Conservation (phyloP, 1,139 yeast genomes). For the Geotrichum bryndzae region DNA sequence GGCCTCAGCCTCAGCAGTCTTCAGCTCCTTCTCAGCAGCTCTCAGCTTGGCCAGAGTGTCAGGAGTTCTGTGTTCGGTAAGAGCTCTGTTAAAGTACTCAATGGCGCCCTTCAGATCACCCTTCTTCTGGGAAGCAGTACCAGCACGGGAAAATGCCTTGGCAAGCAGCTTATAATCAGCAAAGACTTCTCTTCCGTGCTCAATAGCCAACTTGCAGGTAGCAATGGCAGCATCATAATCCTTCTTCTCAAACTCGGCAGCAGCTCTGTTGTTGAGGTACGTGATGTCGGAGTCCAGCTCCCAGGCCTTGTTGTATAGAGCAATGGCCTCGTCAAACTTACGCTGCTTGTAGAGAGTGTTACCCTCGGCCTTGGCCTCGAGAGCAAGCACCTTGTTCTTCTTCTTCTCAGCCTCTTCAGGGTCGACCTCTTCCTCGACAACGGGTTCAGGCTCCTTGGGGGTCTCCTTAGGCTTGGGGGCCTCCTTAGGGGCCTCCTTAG, state of each 20-base stretch:
- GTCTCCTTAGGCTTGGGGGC: slow-evolving; percentile 19
- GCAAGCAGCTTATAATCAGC: slow-evolving; percentile 91
- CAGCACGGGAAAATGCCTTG: slow-evolving; percentile 88
- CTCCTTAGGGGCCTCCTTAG: slow-evolving; percentile 27
- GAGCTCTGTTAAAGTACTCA: slow-evolving; percentile 76
- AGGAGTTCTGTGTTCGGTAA: slow-evolving; percentile 97
- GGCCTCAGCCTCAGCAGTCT: slow-evolving; percentile 65
- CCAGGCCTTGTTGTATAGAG: slow-evolving; percentile 81
- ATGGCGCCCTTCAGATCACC: slow-evolving; percentile 70
- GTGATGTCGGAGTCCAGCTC: slow-evolving; percentile 78
- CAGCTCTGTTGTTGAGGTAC: slow-evolving; percentile 91
- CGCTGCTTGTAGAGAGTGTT: slow-evolving; percentile 79
- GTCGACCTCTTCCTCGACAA: slow-evolving; percentile 31
- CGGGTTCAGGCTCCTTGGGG: slow-evolving; percentile 34
- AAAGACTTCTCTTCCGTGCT: slow-evolving; percentile 80
- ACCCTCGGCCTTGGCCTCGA: slow-evolving; percentile 76
- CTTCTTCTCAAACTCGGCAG: slow-evolving; percentile 95
- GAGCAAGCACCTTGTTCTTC: slow-evolving; percentile 77
- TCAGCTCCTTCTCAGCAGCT: slow-evolving; percentile 77
- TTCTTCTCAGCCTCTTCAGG: slow-evolving; percentile 33
- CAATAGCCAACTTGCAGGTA: slow-evolving; percentile 79
- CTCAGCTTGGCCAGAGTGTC: slow-evolving; percentile 86
- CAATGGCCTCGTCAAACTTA: slow-evolving; percentile 90
- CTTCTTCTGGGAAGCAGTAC: slow-evolving; percentile 71
- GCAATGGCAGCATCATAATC: slow-evolving; percentile 78